Evolutionary conservation across 1,139 yeast genomes (phyloP).

Genomic region (Sugiyamaella xylanicola): DNA sequence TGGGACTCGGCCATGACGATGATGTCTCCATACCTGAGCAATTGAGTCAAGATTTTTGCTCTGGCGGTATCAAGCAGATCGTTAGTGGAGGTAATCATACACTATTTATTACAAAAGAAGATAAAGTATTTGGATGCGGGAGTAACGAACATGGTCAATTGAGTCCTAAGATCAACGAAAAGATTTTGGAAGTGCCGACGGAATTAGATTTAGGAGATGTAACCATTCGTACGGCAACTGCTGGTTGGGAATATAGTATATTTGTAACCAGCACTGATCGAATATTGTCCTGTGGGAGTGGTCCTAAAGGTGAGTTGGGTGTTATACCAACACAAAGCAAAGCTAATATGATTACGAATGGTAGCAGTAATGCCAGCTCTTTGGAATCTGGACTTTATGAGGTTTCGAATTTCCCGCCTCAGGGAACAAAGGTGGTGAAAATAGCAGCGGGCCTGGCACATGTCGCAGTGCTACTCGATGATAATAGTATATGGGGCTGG

Average conservation of each 20-base stretch:
- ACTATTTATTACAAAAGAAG: constrained; percentile 55
- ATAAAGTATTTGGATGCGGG: constrained; percentile 62
- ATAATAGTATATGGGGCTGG: constrained; percentile 69
- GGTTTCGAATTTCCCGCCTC: constrained; percentile 29
- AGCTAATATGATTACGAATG: too few relatives aligned
- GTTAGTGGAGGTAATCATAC: constrained; percentile 89
- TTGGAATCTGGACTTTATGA: not conserved
- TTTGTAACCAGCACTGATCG: constrained; percentile 49
- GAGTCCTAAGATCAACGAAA: constrained; percentile 37
- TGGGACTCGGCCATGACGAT: constrained; percentile 62
- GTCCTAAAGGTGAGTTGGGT: constrained; percentile 78
- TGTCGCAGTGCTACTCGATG: constrained; percentile 49
- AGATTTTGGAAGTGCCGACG: not conserved
- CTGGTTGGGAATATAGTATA: constrained; percentile 82
- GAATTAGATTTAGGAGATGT: not conserved
- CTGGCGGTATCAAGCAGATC: constrained; percentile 29
- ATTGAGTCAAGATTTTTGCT: constrained; percentile 33
- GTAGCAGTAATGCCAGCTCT: too few relatives aligned
- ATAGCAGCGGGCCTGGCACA: constrained; percentile 60
- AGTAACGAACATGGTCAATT: constrained; percentile 61
- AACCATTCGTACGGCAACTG: constrained; percentile 40
- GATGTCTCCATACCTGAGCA: constrained; percentile 50
- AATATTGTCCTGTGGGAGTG: constrained; percentile 61
- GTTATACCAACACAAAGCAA: too few relatives aligned
- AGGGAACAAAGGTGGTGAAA: constrained; percentile 29